Conservation (phyloP, 768 basidiomycete genomes). For the Mycena rebaudengoi region DNA sequence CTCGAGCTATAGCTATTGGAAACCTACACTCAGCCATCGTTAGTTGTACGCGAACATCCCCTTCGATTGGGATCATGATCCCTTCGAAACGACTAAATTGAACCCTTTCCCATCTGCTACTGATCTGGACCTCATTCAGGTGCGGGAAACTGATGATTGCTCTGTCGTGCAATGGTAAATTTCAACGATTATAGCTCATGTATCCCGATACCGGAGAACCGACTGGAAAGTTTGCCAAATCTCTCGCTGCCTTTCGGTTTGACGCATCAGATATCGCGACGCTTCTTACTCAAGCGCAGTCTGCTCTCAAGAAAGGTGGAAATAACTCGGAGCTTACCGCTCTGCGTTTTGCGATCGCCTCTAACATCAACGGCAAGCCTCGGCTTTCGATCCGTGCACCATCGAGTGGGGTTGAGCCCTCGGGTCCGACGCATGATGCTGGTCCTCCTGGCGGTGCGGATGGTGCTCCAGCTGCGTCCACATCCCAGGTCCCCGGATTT, state of each 20-base stretch:
- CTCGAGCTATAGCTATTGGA: too few relatives aligned
- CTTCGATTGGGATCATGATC: background rate
- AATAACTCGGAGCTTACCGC: background rate
- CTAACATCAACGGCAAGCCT: background rate
- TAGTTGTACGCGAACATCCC: background rate
- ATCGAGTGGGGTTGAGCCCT: too few relatives aligned
- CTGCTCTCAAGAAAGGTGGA: background rate
- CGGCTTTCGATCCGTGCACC: too few relatives aligned
- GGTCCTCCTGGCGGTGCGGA: too few relatives aligned
- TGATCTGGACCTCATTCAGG: constrained; percentile 3
- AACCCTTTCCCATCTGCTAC: background rate
- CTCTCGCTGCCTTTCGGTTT: background rate
- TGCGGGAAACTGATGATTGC: background rate
- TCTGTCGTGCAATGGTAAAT: background rate
- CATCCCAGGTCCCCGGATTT: background rate
- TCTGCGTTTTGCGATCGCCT: background rate
- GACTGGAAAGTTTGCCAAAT: background rate
- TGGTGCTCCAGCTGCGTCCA: background rate
- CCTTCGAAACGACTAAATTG: background rate
- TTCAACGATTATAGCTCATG: background rate
- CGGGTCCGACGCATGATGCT: too few relatives aligned
- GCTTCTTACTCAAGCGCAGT: background rate
- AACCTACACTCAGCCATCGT: too few relatives aligned
- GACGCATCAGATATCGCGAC: background rate
- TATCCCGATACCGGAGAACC: constrained; percentile 5